Evolutionary conservation across 441 rosid genomes (phyloP).

Genomic region (Erysimum cheiri): DNA sequence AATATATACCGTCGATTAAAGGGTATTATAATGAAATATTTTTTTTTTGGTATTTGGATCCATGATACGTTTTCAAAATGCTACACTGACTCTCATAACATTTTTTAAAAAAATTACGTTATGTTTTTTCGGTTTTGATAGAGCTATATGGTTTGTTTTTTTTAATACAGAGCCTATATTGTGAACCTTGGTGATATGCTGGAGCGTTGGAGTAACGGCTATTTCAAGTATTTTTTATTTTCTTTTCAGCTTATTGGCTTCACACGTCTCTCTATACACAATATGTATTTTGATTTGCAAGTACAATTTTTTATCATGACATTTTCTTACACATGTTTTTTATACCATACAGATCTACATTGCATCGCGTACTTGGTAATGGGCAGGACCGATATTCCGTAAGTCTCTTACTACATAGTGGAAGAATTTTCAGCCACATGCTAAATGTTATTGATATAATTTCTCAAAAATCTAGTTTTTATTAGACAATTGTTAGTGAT

Average conservation of each 20-base stretch:
- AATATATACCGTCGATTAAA: slow-evolving; percentile 58
- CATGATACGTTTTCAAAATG: not conserved
- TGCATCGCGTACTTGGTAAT: slow-evolving; percentile 83
- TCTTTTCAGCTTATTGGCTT: not conserved
- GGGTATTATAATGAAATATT: slow-evolving; percentile 1
- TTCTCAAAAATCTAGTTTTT: not conserved
- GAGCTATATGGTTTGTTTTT: not conserved
- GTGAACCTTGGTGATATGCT: slow-evolving; percentile 59
- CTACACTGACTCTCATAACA: not conserved
- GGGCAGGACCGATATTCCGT: slow-evolving; percentile 81
- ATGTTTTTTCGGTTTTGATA: not conserved
- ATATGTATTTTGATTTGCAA: not conserved
- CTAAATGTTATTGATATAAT: not conserved
- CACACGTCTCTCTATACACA: not conserved
- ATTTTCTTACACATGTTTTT: not conserved
- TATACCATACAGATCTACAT: slow-evolving; percentile 62
- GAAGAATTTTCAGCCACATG: not conserved
- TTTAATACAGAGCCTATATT: slow-evolving; percentile 30
- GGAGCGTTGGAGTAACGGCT: slow-evolving; percentile 92
- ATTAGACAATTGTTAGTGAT: not conserved
- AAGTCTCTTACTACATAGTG: slow-evolving; percentile 37
- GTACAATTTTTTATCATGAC: not conserved
- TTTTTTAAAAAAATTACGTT: not conserved
- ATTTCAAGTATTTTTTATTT: slow-evolving; percentile 60
- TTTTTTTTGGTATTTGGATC: not conserved